Base-by-base conservation (phyloP, 2,329 filamentous ascomycete species). In the Capronia coronata region DNA sequence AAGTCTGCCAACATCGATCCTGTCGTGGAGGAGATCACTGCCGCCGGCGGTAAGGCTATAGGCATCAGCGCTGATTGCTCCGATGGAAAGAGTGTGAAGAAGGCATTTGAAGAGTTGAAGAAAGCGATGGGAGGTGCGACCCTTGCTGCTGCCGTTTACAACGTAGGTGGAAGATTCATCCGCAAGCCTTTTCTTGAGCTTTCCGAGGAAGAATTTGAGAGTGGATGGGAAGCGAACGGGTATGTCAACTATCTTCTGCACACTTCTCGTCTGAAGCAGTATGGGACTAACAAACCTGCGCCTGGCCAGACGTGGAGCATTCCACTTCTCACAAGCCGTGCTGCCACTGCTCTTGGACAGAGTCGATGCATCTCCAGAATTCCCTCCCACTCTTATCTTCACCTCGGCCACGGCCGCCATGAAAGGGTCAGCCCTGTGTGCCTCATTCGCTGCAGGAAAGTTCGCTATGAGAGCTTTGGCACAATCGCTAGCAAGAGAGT, bases 401-500 rank as follows among this genome's bases (percentile, higher is more conserved):
- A 94, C 89, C 0, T 89, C 89, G 25, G 88, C 89, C 0, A 94
- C 89, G 0, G 89, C 87, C 0, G 87, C 84, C 0, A 59, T 91
- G 14, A 84, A 83, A 61, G 86, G 85, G 2, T 84, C 80, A 9
- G 81, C 86, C 0, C 71, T 73, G 10, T 85, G 88, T 65, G 72
- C 80, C 1, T 70, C 77, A 6, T 94, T 95, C 62, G 84, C 87
- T 0, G 79, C 82, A 1, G 84, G 84, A 22, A 94, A 94, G 65
- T 94, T 88, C 64, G 87, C 86, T 2, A 71, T 85, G 59, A 76
- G 89, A 25, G 87, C 83, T 0, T 68, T 94, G 43, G 76, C 78
- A 0, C 87, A 91, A 67, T 84, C 79, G 27, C 73, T 94, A 21
- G 86, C 88, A 0, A 78, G 84, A 49, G 89, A 95, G 65, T 95